These are phyloP conservation scores for Hordeum marinum DNA, from an alignment of 176 grass and related monocot genomes.

Conservation along the genomic window DNA sequence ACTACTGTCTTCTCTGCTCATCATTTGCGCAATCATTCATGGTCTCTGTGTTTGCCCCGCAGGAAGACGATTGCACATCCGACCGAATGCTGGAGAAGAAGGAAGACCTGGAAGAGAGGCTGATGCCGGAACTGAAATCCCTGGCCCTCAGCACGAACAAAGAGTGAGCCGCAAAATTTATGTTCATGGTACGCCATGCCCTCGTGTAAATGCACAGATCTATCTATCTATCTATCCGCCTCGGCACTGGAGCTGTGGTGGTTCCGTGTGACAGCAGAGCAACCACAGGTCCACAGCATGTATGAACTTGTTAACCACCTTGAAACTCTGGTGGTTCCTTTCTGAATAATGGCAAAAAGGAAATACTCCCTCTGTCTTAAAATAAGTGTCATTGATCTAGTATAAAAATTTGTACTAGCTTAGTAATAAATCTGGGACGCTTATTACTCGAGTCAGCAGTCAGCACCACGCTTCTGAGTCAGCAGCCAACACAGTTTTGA, in stretches of 20 bases:
- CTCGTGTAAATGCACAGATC: neutral
- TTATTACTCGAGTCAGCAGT: too few species aligned
- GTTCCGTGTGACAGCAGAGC: neutral
- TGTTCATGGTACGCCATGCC: neutral
- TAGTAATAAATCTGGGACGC: too few species aligned
- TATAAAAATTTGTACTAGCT: too few species aligned
- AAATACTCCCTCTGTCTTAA: too few species aligned
- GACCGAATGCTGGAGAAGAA: conserved; percentile 65
- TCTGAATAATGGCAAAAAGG: too few species aligned
- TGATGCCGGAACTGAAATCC: conserved; percentile 87
- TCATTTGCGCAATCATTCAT: neutral
- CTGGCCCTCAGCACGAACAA: conserved; percentile 48
- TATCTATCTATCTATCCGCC: neutral
- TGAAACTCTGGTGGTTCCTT: neutral
- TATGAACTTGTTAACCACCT: neutral
- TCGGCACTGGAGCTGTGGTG: neutral
- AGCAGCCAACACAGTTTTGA: too few species aligned
- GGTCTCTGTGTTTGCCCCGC: conserved; percentile 5
- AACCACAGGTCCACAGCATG: neutral
- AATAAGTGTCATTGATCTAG: too few species aligned
- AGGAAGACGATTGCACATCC: conserved; percentile 64
- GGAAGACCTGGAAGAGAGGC: conserved; percentile 64
- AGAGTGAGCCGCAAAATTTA: conserved; percentile 1
- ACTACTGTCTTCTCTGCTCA: too few species aligned
- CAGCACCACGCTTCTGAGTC: too few species aligned